Evolutionary conservation across 2,329 filamentous ascomycete genomes (phyloP), one percentile per base, ranked within the genome.

Genomic region (Cladosporium sp.): DNA sequence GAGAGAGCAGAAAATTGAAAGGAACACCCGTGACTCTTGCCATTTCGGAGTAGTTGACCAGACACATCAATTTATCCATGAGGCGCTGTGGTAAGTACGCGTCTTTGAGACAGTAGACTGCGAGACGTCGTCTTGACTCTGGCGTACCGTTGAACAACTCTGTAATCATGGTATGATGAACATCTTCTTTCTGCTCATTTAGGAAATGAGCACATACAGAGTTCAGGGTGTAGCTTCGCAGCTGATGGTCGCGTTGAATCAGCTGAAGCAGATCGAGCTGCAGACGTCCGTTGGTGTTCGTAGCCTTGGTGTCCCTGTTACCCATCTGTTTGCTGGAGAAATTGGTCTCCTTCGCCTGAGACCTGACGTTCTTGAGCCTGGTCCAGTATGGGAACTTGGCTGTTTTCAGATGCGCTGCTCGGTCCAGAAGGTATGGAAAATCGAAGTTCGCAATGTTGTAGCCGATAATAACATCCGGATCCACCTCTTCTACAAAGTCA

Each of bases 41-140:
- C 93, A 99, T 99, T 72, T 99, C 93, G 0, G 93, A 97, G 64
- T 97, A 97, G 68, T 99, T 99, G 71, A 96, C 88, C n/a, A 99
- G 77, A 70, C 93, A 97, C 65, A 95, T 97, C 20, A 99, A 77
- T 69, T 99, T 99, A 66, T 99, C 93, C 84, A 99, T 91, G 45
- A 99, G 71, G 53, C 95, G 77, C 64, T 97, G 91, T 1, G 93
- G 93, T 3, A 99, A 77, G 63, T 96, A 99, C 0, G 93, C 93
- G 73, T 99, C 95, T 70, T 99, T 99, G 58, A 99, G 72, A 71
- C 93, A 99, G 74, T 99, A 99, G 1, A 99, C 82, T 1, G 93
- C 93, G 43, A 99, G 73, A 71, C 93, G 85, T 61, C 95, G 83
- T 58, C 93, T 78, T 3, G 92, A 96, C 66, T 99, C 93, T 0